phyloP scores from a whole-genome alignment of 768 basidiomycete species.

The Boletus huronensis region DNA sequence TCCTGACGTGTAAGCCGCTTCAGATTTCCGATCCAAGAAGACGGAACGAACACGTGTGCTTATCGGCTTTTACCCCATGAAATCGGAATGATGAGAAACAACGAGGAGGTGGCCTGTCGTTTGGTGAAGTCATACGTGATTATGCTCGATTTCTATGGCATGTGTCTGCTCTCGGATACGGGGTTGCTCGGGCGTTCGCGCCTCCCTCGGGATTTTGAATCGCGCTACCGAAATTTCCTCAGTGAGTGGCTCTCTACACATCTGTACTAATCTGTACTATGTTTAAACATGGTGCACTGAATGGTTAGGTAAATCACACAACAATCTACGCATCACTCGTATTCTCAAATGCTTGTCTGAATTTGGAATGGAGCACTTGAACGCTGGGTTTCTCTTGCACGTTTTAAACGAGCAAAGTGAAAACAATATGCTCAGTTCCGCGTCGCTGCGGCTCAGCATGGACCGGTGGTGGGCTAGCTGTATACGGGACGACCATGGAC shows the following conservation, averaged over 20 bases:
- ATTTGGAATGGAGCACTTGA: constrained; percentile 60
- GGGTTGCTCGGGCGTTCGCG: constrained; percentile 55
- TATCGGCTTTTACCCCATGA: constrained; percentile 69
- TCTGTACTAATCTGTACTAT: not conserved
- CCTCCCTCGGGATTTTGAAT: constrained; percentile 46
- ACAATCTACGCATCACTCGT: constrained; percentile 72
- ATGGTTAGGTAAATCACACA: constrained; percentile 61
- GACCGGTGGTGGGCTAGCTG: constrained; percentile 79
- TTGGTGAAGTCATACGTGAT: constrained; percentile 60
- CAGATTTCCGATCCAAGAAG: constrained; percentile 72
- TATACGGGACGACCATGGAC: constrained; percentile 56
- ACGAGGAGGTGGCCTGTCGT: constrained; percentile 45
- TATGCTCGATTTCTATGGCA: constrained; percentile 82
- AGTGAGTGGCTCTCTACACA: constrained; percentile 42
- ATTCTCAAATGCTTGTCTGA: constrained; percentile 75
- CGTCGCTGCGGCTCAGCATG: constrained; percentile 56
- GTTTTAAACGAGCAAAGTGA: constrained; percentile 70
- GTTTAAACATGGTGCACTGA: not conserved
- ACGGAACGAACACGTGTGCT: constrained; percentile 66
- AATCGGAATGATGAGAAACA: constrained; percentile 50
- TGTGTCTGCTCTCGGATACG: constrained; percentile 56
- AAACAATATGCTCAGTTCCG: constrained; percentile 46
- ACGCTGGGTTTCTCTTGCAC: constrained; percentile 65
- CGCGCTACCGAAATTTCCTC: constrained; percentile 61
- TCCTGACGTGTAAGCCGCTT: not conserved